These are phyloP conservation scores for Kwoniella bestiolae DNA, from an alignment of 768 basidiomycete genomes.

Conservation along the genomic window DNA sequence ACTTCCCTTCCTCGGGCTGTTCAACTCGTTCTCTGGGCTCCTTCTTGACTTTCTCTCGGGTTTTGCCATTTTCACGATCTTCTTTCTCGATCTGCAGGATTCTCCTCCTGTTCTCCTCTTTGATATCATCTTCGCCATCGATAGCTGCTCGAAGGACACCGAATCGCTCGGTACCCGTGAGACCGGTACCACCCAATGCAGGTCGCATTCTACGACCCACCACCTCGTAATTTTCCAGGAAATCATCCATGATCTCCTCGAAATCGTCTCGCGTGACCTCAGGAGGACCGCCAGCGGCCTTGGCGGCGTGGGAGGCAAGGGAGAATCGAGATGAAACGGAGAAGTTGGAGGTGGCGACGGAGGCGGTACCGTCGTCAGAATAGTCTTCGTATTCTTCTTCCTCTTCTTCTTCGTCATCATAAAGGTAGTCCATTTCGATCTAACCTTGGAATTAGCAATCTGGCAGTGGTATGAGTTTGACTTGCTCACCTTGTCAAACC, in stretches of 20 bases:
- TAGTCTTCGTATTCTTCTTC: constrained; percentile 61
- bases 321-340: constrained; percentile 58
- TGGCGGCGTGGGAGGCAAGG: constrained; percentile 73
- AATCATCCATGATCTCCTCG: constrained; percentile 87
- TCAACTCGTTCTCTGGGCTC: constrained; percentile 57
- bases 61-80: constrained; percentile 62
- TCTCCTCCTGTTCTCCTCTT: constrained; percentile 49
- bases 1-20: constrained; percentile 68
- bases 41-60: constrained; percentile 60
- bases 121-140: constrained; percentile 60
- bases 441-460: constrained; percentile 1
- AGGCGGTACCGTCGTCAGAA: constrained; percentile 55
- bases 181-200: constrained; percentile 67
- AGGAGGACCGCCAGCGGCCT: constrained; percentile 29
- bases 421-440: constrained; percentile 64
- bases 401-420: constrained; percentile 63
- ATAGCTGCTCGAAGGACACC: constrained; percentile 76
- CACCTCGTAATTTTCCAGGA: constrained; percentile 87
- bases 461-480: no score
- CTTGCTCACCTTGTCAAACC: constrained; percentile 80
- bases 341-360: constrained; percentile 39
- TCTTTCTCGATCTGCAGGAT: constrained; percentile 59
- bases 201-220: constrained; percentile 79
- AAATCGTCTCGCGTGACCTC: constrained; percentile 76
- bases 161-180: constrained; percentile 76